phyloP scores from a whole-genome alignment of 345 rosid genomes.

The Lumnitzera racemosa region DNA sequence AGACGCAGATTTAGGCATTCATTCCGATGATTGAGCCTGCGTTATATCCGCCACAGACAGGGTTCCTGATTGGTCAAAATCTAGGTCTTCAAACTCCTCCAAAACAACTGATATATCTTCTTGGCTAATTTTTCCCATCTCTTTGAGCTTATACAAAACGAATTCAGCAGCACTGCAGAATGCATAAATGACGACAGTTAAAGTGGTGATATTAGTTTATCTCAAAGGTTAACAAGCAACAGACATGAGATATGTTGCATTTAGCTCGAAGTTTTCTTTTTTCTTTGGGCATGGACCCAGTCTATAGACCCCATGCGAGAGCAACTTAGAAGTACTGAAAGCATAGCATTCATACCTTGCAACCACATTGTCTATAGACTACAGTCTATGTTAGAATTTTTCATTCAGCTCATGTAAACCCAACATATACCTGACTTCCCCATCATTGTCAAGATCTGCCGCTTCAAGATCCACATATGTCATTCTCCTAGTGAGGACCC shows the following conservation, averaged over 20 bases:
- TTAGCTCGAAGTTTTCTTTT: too few species aligned
- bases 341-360: neutral
- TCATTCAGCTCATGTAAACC: too few species aligned
- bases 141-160: conserved; percentile 67
- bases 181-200: too few species aligned
- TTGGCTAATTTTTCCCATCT: conserved; percentile 79
- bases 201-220: too few species aligned
- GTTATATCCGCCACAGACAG: conserved; percentile 26
- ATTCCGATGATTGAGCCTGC: conserved; percentile 25
- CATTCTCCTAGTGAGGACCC: conserved; percentile 63
- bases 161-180: conserved; percentile 55
- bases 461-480: conserved; percentile 69
- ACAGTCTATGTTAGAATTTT: too few species aligned
- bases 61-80: conserved; percentile 53
- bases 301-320: too few species aligned
- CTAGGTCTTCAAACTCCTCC: conserved; percentile 72
- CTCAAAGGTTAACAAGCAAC: too few species aligned
- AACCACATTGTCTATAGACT: neutral
- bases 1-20: too few species aligned
- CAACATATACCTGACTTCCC: conserved; percentile 56
- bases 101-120: conserved; percentile 48
- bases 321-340: too few species aligned
- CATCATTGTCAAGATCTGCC: conserved; percentile 72
- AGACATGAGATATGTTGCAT: too few species aligned
- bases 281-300: too few species aligned